Evolutionary conservation across 2,329 filamentous ascomycete species (phyloP).

Genomic region (Dactylellina drechsleri): DNA sequence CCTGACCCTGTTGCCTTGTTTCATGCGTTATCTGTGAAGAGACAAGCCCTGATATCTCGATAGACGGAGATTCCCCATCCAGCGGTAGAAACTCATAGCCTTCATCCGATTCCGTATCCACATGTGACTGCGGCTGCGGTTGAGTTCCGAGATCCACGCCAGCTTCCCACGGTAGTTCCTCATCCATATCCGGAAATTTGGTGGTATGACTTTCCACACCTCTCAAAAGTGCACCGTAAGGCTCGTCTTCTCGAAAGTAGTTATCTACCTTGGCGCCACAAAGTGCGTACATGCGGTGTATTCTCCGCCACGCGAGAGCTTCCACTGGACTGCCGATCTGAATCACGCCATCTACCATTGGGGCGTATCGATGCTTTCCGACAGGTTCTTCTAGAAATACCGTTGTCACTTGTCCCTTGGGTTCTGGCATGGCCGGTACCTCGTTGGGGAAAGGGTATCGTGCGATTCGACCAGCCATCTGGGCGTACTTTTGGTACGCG

Average conservation of each 20-base stretch:
- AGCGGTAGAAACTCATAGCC: slow-evolving; percentile 18
- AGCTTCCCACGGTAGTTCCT: slow-evolving; percentile 46
- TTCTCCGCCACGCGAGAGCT: slow-evolving; percentile 48
- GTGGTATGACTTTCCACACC: slow-evolving; percentile 17
- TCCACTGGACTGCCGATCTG: slow-evolving; percentile 50
- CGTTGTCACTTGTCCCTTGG: slow-evolving; percentile 40
- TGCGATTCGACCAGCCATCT: slow-evolving; percentile 50
- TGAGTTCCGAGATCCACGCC: slow-evolving; percentile 18
- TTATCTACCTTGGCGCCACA: slow-evolving; percentile 38
- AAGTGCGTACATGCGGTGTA: slow-evolving; percentile 50
- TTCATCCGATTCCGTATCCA: not conserved
- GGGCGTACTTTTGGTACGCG: slow-evolving; percentile 41
- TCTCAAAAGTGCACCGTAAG: slow-evolving; percentile 33
- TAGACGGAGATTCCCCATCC: not conserved
- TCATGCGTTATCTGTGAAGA: not conserved
- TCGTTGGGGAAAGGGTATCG: slow-evolving; percentile 36
- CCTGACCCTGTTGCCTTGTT: not conserved
- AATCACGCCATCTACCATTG: slow-evolving; percentile 49
- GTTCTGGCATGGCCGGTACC: slow-evolving; percentile 16
- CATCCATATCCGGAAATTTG: slow-evolving; percentile 35
- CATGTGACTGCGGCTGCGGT: not conserved
- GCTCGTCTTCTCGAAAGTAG: slow-evolving; percentile 41
- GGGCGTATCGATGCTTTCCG: slow-evolving; percentile 20
- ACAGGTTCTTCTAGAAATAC: slow-evolving; percentile 44
- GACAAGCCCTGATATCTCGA: not conserved